A percentile compares a stretch with the other conserved stretches of the same genome.
These are phyloP conservation scores for Nepenthes mirabilis DNA, from an alignment of 148 eudicot species.

Conservation along the genomic window DNA sequence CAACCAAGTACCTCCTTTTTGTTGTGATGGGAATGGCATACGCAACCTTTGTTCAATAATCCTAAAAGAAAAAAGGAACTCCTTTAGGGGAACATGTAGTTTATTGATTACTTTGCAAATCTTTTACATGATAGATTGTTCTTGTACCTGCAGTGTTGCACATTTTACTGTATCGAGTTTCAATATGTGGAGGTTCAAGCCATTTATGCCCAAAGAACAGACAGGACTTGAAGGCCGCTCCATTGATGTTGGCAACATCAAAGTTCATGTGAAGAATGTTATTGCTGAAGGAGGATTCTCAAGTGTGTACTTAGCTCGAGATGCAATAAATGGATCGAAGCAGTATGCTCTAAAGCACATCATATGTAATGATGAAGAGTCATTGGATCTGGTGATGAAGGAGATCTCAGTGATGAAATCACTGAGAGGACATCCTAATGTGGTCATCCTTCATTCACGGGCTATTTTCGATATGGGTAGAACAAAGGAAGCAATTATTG, in stretches of 20 bases:
- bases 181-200: constrained; percentile 91
- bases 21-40: no score
- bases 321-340: constrained; percentile 63
- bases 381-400: constrained; percentile 68
- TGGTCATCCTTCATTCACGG: constrained; percentile 58
- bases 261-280: constrained; percentile 62
- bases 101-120: no score
- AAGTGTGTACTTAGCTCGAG: constrained; percentile 82
- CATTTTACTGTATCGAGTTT: constrained; percentile 3
- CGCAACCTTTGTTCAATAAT: no score
- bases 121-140: not conserved
- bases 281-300: constrained; percentile 99
- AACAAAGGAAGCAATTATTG: constrained; percentile 83
- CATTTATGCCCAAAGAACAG: constrained; percentile 71
- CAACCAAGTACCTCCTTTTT: no score
- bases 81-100: no score
- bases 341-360: constrained; percentile 96
- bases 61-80: no score
- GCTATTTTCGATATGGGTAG: constrained; percentile 86
- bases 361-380: constrained; percentile 91
- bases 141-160: not conserved
- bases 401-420: constrained; percentile 87
- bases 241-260: constrained; percentile 78
- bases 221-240: constrained; percentile 92
- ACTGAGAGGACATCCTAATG: constrained; percentile 86